Conservation (phyloP, 129 eudicot genomes). For the Flaveria ramosissima region DNA sequence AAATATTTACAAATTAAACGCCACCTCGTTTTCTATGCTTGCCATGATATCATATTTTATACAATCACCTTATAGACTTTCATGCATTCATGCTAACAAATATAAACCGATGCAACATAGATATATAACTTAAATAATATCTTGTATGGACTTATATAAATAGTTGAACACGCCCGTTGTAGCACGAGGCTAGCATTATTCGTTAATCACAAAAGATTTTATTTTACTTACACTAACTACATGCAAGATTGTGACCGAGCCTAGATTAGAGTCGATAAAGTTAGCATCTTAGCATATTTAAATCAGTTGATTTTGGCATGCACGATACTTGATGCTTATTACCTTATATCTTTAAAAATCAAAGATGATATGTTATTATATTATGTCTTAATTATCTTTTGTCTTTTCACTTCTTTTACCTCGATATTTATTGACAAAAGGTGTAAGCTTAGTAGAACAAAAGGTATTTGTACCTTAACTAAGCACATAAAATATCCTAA, state of each 20-base stretch:
- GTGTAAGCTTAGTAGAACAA: background rate
- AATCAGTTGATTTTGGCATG: background rate
- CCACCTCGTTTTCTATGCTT: too few relatives aligned
- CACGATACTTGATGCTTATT: constrained; percentile 12
- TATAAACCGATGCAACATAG: too few relatives aligned
- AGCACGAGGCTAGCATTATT: background rate
- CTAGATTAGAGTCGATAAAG: background rate
- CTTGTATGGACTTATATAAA: too few relatives aligned
- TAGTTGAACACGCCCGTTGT: too few relatives aligned
- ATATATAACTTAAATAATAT: too few relatives aligned
- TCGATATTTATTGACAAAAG: constrained; percentile 1
- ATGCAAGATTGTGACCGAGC: background rate
- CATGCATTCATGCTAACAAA: too few relatives aligned
- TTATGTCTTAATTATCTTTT: background rate
- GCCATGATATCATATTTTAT: too few relatives aligned
- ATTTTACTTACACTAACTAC: background rate
- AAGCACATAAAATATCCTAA: background rate
- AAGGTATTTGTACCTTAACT: background rate
- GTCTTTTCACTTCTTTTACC: background rate
- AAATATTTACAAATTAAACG: too few relatives aligned
- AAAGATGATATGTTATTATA: constrained; percentile 12
- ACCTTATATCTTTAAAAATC: background rate
- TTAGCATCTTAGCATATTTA: background rate
- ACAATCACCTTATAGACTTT: too few relatives aligned
- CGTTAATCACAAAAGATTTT: background rate